These are phyloP conservation scores for Effrenium voratum DNA, from an alignment of 73 alveolate species.

Conservation along the genomic window DNA sequence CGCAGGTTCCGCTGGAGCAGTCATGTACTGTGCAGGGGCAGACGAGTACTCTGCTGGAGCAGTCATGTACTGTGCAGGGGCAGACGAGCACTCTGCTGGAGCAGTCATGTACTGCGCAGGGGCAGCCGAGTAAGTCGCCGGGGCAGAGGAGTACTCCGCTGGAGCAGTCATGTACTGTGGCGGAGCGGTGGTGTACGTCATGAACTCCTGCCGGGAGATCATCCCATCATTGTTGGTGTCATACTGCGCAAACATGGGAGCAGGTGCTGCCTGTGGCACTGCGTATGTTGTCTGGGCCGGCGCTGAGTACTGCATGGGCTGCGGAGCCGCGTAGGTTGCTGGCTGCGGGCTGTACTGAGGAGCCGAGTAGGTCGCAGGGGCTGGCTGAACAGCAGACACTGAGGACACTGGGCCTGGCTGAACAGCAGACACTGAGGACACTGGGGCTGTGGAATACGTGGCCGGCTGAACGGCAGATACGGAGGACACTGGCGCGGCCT, in stretches of 20 bases:
- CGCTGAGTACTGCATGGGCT: constrained; percentile 25
- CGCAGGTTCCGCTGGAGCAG: background rate
- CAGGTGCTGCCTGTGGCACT: background rate
- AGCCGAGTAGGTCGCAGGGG: too few relatives aligned
- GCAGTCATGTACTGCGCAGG: constrained; percentile 52
- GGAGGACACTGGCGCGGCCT: background rate
- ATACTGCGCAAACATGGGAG: constrained; percentile 16
- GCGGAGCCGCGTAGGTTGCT: constrained; percentile 7
- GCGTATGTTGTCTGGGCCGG: background rate
- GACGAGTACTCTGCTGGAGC: background rate
- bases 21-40: too few relatives aligned
- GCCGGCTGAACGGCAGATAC: background rate
- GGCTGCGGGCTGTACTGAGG: background rate
- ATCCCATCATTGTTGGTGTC: constrained; percentile 43
- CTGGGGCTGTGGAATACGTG: background rate
- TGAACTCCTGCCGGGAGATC: constrained; percentile 10
- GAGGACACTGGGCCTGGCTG: background rate
- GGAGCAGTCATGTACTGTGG: constrained; percentile 20
- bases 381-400: constrained; percentile 3
- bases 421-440: background rate
- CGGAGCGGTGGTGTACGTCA: background rate
- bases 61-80: constrained; percentile 14
- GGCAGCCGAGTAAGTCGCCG: background rate
- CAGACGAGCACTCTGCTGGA: constrained; percentile 38
- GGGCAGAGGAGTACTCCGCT: background rate